Base-by-base conservation (phyloP, 768 basidiomycete genomes). In the Leucosporidium scottii region DNA sequence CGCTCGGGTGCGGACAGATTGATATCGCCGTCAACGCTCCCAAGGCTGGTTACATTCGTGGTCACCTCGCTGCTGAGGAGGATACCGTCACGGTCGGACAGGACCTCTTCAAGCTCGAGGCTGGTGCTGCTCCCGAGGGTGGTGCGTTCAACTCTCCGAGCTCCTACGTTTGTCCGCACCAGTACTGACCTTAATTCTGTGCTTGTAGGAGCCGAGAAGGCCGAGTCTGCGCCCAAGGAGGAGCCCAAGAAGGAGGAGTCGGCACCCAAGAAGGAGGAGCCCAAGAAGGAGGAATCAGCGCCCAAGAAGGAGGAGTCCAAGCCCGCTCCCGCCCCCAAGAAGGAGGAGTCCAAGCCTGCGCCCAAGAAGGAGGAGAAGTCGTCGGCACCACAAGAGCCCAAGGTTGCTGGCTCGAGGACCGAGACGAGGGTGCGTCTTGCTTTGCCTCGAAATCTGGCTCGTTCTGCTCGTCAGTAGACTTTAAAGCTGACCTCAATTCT, bases 1-100 rank as follows among this genome's bases (percentile, higher is more conserved):
- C 53, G 5, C 57, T 30, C 34, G 34, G 34, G 34, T 47, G n/a
- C 28, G 15, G 39, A 28, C 75, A 97, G 93, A 97, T 98, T 75
- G 94, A 99, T 78, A 91, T 98, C 54, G 88, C 92, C 7, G 93
- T 99, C 64, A 99, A 96, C 77, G 90, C 94, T 23, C 89, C 94
- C 12, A 81, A 83, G 73, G 83, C 92, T 15, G 94, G 94, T 20
- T 93, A 82, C 58, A 92, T 99, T 70, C 84, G 87, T 25, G 88
- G 96, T 78, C 81, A 90, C 21, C 84, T 97, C 36, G 92, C 87
- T 54, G 84, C 83, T 51, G 94, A 97, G 79, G 94, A 99, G 75
- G 89, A 92, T 74, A 96, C 93, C 27, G 94, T 98, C 67, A 82
- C 85, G 10, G 92, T 97, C 49, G 94, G 94, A 36, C 92, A 97